Base-by-base conservation (phyloP, 2,329 filamentous ascomycete genomes). In the Hyphodiscus sp. region DNA sequence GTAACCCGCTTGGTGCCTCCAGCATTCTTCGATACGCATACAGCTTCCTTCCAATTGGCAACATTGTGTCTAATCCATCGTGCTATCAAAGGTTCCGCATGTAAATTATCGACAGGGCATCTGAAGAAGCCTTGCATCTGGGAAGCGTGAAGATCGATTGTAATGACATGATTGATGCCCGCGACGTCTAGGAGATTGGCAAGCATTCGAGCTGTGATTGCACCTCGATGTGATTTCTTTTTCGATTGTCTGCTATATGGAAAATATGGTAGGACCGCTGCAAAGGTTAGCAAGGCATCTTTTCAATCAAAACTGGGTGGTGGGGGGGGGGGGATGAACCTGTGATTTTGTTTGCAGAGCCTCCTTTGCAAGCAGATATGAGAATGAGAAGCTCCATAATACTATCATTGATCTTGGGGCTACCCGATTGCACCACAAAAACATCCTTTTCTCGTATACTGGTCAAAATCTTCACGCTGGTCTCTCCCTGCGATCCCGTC, bases 81-180 rank as follows among this genome's bases (percentile, higher is more conserved):
- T 51, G 92, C 91, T 65, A 99, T 90, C 59, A 97, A 80, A 16
- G 94, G 92, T 70, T 99, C 94, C 49, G 94, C 94, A 64, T 96
- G 90, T 50, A 99, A 84, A 68, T 99, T 97, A 72, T 99, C 94
- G 56, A 99, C 92, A 0, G 94, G 94, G 63, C 92, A 96, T 67
- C 89, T 89, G 79, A 99, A 99, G 75, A 99, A 99, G 54, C 94
- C 94, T 74, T 99, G 94, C 90, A 97, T 97, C 75, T 97, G 94
- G n/a, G 88, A 91, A 50, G 89, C 89, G 74, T 99, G 94, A 29
- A 99, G 80, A 68, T 99, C 94, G 67, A 99, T 87, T 16, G 94
- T 99, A 65, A 99, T 91, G 70, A 99, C 89, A 76, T 99, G 94
- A 73, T 95, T 91, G 61, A 99, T 91, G 51, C 94, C 94, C 49